Evolutionary conservation across 2,329 filamentous ascomycete species (phyloP), one percentile per base, ranked within the genome.

Genomic region (Scopulariopsis brevicaulis): DNA sequence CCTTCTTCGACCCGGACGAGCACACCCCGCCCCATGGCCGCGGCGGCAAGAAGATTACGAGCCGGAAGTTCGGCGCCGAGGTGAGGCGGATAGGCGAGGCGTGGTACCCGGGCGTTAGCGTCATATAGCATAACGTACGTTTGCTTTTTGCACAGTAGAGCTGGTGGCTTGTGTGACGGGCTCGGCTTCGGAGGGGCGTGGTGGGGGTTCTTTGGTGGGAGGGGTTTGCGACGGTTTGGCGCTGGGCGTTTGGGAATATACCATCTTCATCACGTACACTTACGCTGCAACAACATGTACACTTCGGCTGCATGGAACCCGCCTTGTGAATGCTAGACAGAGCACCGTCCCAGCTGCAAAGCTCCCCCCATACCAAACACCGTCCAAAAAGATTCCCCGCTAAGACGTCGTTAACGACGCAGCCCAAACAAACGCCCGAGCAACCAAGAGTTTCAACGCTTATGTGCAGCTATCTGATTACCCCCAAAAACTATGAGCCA

Each of bases 1-100:
- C 93, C 0, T 99, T 99, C 72, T 97, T 92, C 71, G 85, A 87
- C 53, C 93, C 93, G 11, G 91, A 96, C 68, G 88, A 93, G 65
- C 85, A 92, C 70, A 81, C 81, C 62, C 87, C 87, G 54, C 69
- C 75, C 3, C 70, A 70, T 0, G 80, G 78, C 0, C 70, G 70
- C 28, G 77, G 78, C 0, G 82, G 82, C 3, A 81, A 84, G 69
- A 85, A 86, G 67, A 96, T 97, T 63, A 87, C 83, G 56, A 96
- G 91, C 70, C 82, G 80, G 64, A 84, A 77, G 68, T 99, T 99
- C 70, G 80, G 84, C 55, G 82, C 84, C 18, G 91, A 96, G 66
- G 86, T 99, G 69, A 84, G 87, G 69, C 79, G 87, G 64, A 94
- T 99, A 69, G 94, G 91, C 37, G 88, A 93, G 67, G 74, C 74